phyloP scores from a whole-genome alignment of 371 early-diverging fungal species.

The Nematocida sp. region DNA sequence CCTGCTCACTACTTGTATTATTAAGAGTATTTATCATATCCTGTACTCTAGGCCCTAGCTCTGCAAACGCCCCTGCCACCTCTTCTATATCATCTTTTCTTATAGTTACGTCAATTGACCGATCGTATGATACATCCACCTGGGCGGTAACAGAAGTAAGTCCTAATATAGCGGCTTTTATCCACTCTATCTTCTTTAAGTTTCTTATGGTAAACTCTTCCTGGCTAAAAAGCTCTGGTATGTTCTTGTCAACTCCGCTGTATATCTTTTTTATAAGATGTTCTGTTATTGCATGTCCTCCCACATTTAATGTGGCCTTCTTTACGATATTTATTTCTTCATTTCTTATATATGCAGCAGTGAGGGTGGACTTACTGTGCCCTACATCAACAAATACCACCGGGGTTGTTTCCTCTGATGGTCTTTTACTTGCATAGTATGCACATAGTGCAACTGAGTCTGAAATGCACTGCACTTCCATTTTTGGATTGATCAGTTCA shows the following conservation, averaged over 20 bases:
- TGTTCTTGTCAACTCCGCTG: neutral
- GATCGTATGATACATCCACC: slow-evolving; percentile 38
- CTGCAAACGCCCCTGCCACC: neutral
- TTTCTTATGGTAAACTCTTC: slow-evolving; percentile 43
- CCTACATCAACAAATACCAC: slow-evolving; percentile 39
- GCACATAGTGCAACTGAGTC: slow-evolving; percentile 49
- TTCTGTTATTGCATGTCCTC: slow-evolving; percentile 18
- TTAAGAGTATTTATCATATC: neutral
- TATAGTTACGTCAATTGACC: slow-evolving; percentile 21
- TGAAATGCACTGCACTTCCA: slow-evolving; percentile 3
- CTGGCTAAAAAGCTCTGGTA: slow-evolving; percentile 21
- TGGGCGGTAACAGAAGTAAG: slow-evolving; percentile 40
- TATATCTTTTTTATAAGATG: slow-evolving; percentile 16
- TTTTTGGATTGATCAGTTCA: neutral
- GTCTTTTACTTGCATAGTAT: slow-evolving; percentile 48
- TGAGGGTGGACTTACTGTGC: slow-evolving; percentile 17
- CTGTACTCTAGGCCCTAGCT: neutral
- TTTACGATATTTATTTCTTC: neutral
- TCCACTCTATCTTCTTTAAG: slow-evolving; percentile 40
- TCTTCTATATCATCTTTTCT: slow-evolving; percentile 13
- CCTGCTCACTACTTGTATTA: neutral
- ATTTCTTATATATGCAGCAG: neutral
- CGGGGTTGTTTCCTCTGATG: neutral
- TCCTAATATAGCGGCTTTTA: slow-evolving; percentile 44
- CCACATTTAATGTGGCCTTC: slow-evolving; percentile 10